Conservation (phyloP, 2,329 filamentous ascomycete species). For the Epichloe elymi region DNA sequence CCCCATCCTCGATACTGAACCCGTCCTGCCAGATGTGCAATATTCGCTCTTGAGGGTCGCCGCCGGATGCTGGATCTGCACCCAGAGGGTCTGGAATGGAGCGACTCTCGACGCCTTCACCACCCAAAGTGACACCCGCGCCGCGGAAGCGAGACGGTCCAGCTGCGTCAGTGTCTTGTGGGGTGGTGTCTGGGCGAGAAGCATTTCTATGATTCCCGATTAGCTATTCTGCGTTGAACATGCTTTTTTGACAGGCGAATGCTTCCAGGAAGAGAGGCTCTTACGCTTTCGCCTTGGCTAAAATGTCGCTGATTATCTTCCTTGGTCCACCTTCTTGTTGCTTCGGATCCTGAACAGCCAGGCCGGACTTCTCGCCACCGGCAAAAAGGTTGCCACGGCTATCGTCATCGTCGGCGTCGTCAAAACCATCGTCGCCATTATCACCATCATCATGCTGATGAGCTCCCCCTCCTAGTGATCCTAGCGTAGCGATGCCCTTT, state of each 20-base stretch:
- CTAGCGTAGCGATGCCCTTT: slow-evolving; percentile 50
- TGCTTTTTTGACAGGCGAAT: neutral
- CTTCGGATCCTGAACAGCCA: slow-evolving; percentile 51
- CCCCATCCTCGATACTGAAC: slow-evolving; percentile 74
- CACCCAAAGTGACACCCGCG: slow-evolving; percentile 62
- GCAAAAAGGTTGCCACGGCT: slow-evolving; percentile 60
- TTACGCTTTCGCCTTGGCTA: slow-evolving; percentile 51
- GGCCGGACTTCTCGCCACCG: slow-evolving; percentile 70
- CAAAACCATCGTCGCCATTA: slow-evolving; percentile 45
- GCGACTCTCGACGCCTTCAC: slow-evolving; percentile 60
- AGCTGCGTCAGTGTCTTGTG: slow-evolving; percentile 35
- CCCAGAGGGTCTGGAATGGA: slow-evolving; percentile 48
- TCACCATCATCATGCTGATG: slow-evolving; percentile 42
- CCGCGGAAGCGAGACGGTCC: slow-evolving; percentile 49
- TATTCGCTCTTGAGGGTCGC: slow-evolving; percentile 48
- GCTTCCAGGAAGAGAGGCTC: slow-evolving; percentile 7
- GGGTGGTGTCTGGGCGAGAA: slow-evolving; percentile 37
- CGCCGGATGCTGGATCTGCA: slow-evolving; percentile 14
- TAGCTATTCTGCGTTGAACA: neutral
- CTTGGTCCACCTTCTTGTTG: slow-evolving; percentile 32
- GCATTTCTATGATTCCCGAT: slow-evolving; percentile 37
- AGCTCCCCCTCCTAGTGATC: slow-evolving; percentile 35
- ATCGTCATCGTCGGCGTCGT: slow-evolving; percentile 43
- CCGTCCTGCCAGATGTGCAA: slow-evolving; percentile 75
- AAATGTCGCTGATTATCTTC: slow-evolving; percentile 48